Conservation (phyloP, 441 rosid species). For the Pelargonium myrrhifolium region DNA sequence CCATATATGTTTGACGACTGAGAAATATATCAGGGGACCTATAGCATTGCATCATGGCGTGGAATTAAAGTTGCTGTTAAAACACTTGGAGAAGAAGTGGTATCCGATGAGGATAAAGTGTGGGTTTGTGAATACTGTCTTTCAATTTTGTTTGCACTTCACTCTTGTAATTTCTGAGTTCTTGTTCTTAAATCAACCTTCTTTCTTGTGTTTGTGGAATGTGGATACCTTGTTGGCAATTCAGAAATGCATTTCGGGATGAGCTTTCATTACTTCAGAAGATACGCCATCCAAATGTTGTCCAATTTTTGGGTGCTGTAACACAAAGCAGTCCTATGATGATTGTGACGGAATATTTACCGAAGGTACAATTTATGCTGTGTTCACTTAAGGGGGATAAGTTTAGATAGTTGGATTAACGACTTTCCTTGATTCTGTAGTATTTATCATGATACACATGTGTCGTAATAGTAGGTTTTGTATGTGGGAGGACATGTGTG, state of each 20-base stretch:
- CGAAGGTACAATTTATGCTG: conserved; percentile 34
- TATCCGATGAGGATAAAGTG: conserved; percentile 60
- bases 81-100: conserved; percentile 59
- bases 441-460: no score
- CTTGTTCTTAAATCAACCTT: neutral
- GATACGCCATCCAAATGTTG: conserved; percentile 77
- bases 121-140: conserved; percentile 28
- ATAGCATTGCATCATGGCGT: conserved; percentile 64
- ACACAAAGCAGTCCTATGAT: conserved; percentile 83
- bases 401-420: neutral
- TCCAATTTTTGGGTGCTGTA: conserved; percentile 76
- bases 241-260: conserved; percentile 63
- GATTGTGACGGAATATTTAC: conserved; percentile 70
- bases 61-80: conserved; percentile 74
- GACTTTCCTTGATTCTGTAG: no score
- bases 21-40: conserved; percentile 49
- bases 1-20: neutral
- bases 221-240: conserved; percentile 18
- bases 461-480: no score
- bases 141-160: neutral
- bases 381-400: neutral
- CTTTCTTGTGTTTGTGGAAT: conserved; percentile 8
- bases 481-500: no score
- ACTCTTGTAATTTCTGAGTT: neutral
- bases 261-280: conserved; percentile 76